Conservation (phyloP, 2,329 filamentous ascomycete species). For the Cordyceps pruinosa region DNA sequence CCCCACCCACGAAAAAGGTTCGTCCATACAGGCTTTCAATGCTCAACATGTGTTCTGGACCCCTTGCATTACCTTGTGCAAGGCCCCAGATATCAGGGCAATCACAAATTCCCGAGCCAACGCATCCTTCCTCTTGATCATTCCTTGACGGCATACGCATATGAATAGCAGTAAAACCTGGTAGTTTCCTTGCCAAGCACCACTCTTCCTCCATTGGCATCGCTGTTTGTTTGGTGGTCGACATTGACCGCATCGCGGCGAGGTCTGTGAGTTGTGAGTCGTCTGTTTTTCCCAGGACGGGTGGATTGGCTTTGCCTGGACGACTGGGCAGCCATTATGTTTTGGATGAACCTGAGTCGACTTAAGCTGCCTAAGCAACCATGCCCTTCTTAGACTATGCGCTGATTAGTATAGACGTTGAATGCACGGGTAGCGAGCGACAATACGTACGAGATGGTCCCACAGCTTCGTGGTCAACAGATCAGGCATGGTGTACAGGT, state of each 20-base stretch:
- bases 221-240: background rate
- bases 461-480: constrained; percentile 85
- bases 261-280: background rate
- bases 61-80: background rate
- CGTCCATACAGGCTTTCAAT: background rate
- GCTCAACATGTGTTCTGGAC: background rate
- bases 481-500: constrained; percentile 95
- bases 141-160: background rate
- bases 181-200: background rate
- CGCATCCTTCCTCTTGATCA: background rate
- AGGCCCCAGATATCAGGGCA: background rate
- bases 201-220: background rate
- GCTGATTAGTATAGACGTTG: background rate
- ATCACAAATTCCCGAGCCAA: background rate
- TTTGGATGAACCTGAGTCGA: background rate
- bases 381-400: constrained; percentile 35
- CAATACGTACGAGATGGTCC: constrained; percentile 62
- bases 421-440: background rate
- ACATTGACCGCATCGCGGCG: background rate
- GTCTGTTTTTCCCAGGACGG: background rate
- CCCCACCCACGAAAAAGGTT: background rate
- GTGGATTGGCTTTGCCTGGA: background rate
- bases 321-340: background rate
- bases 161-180: background rate
- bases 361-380: constrained; percentile 20